phyloP scores from a whole-genome alignment of 2,329 filamentous ascomycete genomes.

The Cladophialophora carrionii region DNA sequence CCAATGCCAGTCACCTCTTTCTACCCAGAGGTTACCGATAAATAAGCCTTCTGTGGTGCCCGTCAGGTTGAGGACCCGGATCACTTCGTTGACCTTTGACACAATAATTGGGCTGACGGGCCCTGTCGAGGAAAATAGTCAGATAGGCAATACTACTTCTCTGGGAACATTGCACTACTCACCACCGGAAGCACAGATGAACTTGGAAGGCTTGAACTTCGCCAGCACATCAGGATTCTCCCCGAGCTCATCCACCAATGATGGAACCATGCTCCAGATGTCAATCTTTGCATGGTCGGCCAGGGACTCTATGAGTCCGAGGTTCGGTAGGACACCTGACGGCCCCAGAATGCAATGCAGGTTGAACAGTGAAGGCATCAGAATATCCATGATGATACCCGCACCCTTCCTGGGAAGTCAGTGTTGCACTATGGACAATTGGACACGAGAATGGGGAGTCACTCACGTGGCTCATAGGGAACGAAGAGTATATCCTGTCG shows the following conservation, averaged over 20 bases:
- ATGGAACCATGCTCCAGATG: conserved; percentile 8
- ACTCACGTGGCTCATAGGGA: conserved; percentile 17
- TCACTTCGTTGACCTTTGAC: conserved; percentile 5
- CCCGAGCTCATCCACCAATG: conserved; percentile 2
- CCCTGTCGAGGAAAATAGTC: neutral
- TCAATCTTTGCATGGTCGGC: conserved; percentile 6
- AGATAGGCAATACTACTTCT: neutral
- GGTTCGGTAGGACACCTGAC: neutral
- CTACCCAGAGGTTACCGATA: conserved; percentile 13
- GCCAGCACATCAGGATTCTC: neutral
- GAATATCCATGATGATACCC: conserved; percentile 7
- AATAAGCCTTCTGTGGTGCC: conserved; percentile 13
- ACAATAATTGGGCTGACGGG: conserved; percentile 5
- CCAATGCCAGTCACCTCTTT: conserved; percentile 17
- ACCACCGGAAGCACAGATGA: conserved; percentile 13
- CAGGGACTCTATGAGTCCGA: conserved; percentile 1
- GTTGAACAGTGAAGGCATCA: conserved; percentile 6
- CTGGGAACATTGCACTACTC: neutral
- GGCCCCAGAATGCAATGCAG: conserved; percentile 4
- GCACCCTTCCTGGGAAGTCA: conserved; percentile 1
- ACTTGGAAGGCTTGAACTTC: conserved; percentile 3
- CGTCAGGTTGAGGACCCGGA: conserved; percentile 13
- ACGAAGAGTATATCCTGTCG: conserved; percentile 16
- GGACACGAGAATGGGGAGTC: no score
- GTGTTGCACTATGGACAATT: neutral